Conservation (phyloP, 73 alveolate species). For the Stentor roeselii region DNA sequence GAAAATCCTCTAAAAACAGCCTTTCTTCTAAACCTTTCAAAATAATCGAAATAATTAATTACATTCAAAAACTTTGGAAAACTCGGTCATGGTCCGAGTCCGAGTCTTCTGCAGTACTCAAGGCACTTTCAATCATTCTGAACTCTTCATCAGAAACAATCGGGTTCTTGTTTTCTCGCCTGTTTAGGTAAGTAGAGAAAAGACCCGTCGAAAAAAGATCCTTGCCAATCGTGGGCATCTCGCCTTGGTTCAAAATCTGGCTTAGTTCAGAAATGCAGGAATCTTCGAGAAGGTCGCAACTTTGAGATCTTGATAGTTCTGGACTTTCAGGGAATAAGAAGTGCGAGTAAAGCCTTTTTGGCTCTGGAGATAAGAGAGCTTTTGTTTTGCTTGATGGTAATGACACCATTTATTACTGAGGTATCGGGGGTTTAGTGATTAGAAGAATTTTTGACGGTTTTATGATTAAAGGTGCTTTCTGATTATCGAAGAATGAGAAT, state of each 20-base stretch:
- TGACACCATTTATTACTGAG: no score
- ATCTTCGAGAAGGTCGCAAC: not conserved
- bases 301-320: not conserved
- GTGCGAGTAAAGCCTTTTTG: not conserved
- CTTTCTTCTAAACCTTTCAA: not conserved
- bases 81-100: not conserved
- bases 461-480: no score
- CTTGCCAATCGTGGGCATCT: not conserved
- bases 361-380: not conserved
- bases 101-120: not conserved
- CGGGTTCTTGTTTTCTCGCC: not conserved
- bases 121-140: not conserved
- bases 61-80: not conserved
- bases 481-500: no score
- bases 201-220: not conserved
- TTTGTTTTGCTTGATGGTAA: no score
- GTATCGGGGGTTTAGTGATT: no score
- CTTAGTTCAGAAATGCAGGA: not conserved
- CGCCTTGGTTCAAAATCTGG: not conserved
- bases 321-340: not conserved
- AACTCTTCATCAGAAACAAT: not conserved
- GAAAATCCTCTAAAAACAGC: no score
- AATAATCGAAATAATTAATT: no score
- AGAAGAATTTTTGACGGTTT: no score
- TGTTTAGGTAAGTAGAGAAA: not conserved